Base-by-base conservation (phyloP, 164 flowering plant genomes). In the Stephania cephalantha region DNA sequence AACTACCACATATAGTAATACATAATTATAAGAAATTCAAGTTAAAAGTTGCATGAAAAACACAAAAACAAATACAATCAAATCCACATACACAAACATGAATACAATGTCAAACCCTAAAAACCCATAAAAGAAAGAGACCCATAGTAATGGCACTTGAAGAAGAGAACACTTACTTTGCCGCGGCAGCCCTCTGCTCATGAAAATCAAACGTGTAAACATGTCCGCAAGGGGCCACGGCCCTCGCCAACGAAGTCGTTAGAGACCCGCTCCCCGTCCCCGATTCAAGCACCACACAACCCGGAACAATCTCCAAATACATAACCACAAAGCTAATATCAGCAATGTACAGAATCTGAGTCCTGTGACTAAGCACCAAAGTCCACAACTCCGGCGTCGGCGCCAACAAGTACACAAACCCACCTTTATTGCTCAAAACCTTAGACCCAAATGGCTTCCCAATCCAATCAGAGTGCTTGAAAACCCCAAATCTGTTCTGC, bases 371-470 rank as follows among this genome's bases (percentile, higher is more conserved):
- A 67, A 94, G 75, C 79, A 91, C 98, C 82, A 94, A 77, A 46
- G 96, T 94, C 98, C 98, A 94, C 7, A 92, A 73, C 83, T 92
- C 97, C 0, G 98, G 94, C 22, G 97, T 92, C 9, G 96, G 98
- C 71, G 94, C 94, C 71, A 94, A 78, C 82, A 94, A 78, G 86
- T 92, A 90, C 61, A 92, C 86, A 83, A 88, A 94, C 42, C 88
- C 88, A 35, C 91, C 91, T 78, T 90, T 92, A 79, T 77, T 86
- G 85, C 94, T 94, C 20, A 88, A 82, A 18, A 87, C 95, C 75
- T 90, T 94, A 73, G 90, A 85, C 53, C 96, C 98, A 81, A 94
- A 92, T 0, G 92, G 90, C 85, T 87, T 90, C 29, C 98, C 96
- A 42, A 92, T 87, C 97, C 97, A 92, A 46, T 91, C 96, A 2